Evolutionary conservation across 2,329 filamentous ascomycete species (phyloP).

Genomic region (Venturia pyrina): DNA sequence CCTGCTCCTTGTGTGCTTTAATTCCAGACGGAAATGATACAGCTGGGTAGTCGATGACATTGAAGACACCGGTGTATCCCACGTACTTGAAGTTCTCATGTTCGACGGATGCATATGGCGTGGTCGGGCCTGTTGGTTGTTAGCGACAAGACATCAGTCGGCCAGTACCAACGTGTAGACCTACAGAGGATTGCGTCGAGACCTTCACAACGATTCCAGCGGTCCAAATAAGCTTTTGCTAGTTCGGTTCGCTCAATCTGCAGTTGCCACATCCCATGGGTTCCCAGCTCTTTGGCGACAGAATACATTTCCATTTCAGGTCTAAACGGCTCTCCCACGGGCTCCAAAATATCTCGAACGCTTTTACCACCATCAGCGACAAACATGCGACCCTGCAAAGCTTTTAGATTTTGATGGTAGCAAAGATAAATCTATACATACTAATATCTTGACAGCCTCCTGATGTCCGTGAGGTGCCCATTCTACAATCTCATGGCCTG

Average conservation of each 20-base stretch:
- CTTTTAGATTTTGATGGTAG: constrained; percentile 6
- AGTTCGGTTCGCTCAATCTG: constrained; percentile 37
- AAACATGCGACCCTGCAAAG: constrained; percentile 31
- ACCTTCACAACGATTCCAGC: constrained; percentile 30
- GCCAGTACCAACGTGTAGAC: constrained; percentile 1
- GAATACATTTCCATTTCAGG: constrained; percentile 40
- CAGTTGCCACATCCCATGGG: constrained; percentile 39
- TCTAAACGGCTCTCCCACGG: constrained; percentile 34
- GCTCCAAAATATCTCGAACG: constrained; percentile 30
- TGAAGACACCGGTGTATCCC: constrained; percentile 38
- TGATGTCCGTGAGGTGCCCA: constrained; percentile 45
- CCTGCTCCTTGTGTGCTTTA: constrained; percentile 28
- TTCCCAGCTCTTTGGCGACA: constrained; percentile 33
- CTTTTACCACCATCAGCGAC: constrained; percentile 42
- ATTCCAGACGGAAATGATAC: constrained; percentile 35
- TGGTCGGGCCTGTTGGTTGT: constrained; percentile 28
- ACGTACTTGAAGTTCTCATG: constrained; percentile 36
- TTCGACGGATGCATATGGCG: constrained; percentile 33
- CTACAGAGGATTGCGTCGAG: constrained; percentile 34
- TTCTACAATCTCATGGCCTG: constrained; percentile 46
- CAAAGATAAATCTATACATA: constrained; percentile 19
- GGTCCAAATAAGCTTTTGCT: constrained; percentile 33
- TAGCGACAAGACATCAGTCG: neutral
- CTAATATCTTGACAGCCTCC: constrained; percentile 40
- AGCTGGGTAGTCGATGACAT: constrained; percentile 37